Evolutionary conservation across 75 land plant genomes (phyloP).

Genomic region (Cunninghamia lanceolata): DNA sequence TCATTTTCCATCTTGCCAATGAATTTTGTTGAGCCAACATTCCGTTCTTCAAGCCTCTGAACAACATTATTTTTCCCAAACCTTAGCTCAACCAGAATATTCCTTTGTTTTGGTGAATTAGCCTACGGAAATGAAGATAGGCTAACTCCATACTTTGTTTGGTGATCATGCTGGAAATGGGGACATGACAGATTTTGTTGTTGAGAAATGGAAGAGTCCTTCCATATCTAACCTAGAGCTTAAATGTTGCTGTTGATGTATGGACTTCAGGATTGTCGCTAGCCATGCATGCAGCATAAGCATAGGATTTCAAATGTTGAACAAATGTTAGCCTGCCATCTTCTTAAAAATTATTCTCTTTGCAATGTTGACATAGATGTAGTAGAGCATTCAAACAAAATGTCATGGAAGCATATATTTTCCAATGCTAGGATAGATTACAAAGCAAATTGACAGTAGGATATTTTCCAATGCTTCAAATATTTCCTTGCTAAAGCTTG

Average conservation of each 20-base stretch:
- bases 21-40: no score
- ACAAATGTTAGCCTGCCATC: background rate
- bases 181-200: no score
- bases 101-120: no score
- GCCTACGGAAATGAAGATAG: no score
- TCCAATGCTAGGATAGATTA: background rate
- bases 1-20: no score
- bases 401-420: background rate
- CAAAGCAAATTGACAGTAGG: no score
- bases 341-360: background rate
- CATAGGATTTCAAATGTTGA: background rate
- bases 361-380: background rate
- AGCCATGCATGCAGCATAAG: background rate
- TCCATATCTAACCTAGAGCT: background rate
- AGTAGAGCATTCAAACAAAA: background rate
- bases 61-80: no score
- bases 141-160: no score
- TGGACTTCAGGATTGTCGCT: background rate
- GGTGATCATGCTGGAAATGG: no score
- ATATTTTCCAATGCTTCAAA: no score
- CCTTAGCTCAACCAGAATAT: no score
- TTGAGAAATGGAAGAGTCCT: background rate
- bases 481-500: background rate
- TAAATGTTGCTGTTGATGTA: background rate
- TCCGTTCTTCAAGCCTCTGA: no score